Base-by-base conservation (phyloP, 192 early-diverging fungal genomes). In the Radiomyces spectabilis region DNA sequence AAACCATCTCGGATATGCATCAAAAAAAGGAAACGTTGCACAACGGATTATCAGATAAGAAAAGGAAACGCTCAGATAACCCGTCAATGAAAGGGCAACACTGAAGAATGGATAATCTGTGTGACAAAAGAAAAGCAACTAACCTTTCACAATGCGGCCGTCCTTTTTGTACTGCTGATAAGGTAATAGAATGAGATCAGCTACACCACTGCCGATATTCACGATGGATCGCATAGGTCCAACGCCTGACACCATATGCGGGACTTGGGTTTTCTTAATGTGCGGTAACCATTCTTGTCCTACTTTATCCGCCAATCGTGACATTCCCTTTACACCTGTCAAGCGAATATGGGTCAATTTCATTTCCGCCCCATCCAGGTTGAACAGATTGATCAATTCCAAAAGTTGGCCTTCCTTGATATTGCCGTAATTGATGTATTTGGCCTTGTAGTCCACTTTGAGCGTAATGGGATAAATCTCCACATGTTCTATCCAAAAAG, bases 401-500 rank as follows among this genome's bases (percentile, higher is more conserved):
- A 80, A 73, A 50, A 90, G 62, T 57, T 89, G 84, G 9, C 91
- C 90, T 26, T 76, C 83, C 41, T 81, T 77, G 2, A 93, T 57
- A 44, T 76, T 84, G 9, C 72, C 69, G 26, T 81, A 83, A 41
- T 93, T 89, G 33, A 94, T 76, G 21, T 89, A 86, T 55, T 95
- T 91, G n/a, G 96, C 91, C 68, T 97, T 97, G 74, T 95, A 98
- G 71, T 98, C 95, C 54, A 98, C 77, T 51, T 92, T 93, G 46
- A 96, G 61, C 4, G 74, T 74, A 40, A 98, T 80, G 2, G 91
- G 86, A 4, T 70, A 63, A 5, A 98, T 71, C 22, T 85, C 79
- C 49, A 79, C 82, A 43, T 71, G 67, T 70, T 80, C 79, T 80
- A 55, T 22, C 31, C 38, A 25, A 61, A 37, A 9, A 46, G 22